Evolutionary conservation across 148 eudicot genomes (phyloP), one percentile per base, ranked within the genome.

Genomic region (Dysphania ambrosioides): DNA sequence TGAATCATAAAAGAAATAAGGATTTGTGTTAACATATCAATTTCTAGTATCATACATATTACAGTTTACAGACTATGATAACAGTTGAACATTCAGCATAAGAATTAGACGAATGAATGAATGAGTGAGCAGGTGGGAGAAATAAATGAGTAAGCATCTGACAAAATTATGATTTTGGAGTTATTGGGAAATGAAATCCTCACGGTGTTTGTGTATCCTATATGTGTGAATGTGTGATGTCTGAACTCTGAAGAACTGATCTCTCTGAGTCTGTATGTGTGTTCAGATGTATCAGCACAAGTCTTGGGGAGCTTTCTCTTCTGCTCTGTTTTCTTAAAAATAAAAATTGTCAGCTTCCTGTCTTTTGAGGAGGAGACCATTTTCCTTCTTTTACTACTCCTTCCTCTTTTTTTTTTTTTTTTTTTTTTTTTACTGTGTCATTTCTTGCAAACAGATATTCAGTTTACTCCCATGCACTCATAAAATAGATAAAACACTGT

Each of bases 141-240:
- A 65, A 67, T 75, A 75, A 80, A 76, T 80, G 75, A 66, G 57
- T 36, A 72, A 51, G 55, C 60, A 58, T n/a, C 75, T 80, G 83
- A 80, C 79, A 80, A 75, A 26, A 40, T 15, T 5, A 66, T 19
- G 53, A 53, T 29, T 19, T 32, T 30, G 32, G 42, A 29, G 62
- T 70, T 76, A 76, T 76, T 76, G 83, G 83, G 79, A 80, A 80
- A 76, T 80, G 83, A 36, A 76, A 75, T n/a, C n/a, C n/a, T n/a
- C n/a, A n/a, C n/a, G n/a, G n/a, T n/a, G n/a, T n/a, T n/a, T n/a
- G n/a, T n/a, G n/a, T n/a, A n/a, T n/a, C n/a, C n/a, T n/a, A n/a
- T n/a, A n/a, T n/a, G n/a, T 49, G 26, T 58, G 66, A 23, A 35
- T 72, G 66, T 72, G 69, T n/a, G n/a, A 71, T 55, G 63, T 61